phyloP scores from a whole-genome alignment of 495 filamentous ascomycete genomes.

The Hyphodiscus hymeniophilus region DNA sequence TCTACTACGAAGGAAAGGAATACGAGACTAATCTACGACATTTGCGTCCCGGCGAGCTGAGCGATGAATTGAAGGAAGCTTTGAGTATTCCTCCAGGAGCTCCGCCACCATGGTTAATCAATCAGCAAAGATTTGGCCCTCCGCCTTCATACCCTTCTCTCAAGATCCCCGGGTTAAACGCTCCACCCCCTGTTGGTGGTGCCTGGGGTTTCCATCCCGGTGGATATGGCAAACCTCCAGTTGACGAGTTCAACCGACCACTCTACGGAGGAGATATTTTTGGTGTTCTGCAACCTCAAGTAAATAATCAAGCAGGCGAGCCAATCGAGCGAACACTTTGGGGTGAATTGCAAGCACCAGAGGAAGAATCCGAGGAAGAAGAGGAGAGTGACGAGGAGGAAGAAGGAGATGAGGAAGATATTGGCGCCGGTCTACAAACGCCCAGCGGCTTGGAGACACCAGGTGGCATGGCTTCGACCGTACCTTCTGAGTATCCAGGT shows the following conservation, averaged over 20 bases:
- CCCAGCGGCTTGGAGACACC: conserved; percentile 75
- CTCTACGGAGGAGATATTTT: conserved; percentile 93
- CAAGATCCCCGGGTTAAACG: conserved; percentile 90
- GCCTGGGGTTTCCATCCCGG: conserved; percentile 94
- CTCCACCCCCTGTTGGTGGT: conserved; percentile 88
- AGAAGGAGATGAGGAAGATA: conserved; percentile 53
- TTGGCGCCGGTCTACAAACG: conserved; percentile 58
- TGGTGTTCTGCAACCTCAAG: conserved; percentile 58
- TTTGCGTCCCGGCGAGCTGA: conserved; percentile 82
- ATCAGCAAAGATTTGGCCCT: conserved; percentile 87
- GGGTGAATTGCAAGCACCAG: conserved; percentile 85
- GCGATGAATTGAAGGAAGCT: conserved; percentile 84
- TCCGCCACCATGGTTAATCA: conserved; percentile 94
- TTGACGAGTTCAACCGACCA: conserved; percentile 84
- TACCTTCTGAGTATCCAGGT: conserved; percentile 65
- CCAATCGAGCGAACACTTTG: conserved; percentile 83
- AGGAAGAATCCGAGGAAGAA: conserved; percentile 77
- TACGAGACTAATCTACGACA: conserved; percentile 91
- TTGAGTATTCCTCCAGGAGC: conserved; percentile 90
- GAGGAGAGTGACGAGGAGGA: conserved; percentile 70
- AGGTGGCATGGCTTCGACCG: conserved; percentile 66
- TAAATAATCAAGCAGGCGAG: conserved; percentile 55
- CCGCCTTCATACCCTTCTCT: conserved; percentile 88
- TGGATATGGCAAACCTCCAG: conserved; percentile 90
- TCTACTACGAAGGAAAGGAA: conserved; percentile 98